phyloP scores from a whole-genome alignment of 257 asterid species.

The Jacaranda mimosifolia region DNA sequence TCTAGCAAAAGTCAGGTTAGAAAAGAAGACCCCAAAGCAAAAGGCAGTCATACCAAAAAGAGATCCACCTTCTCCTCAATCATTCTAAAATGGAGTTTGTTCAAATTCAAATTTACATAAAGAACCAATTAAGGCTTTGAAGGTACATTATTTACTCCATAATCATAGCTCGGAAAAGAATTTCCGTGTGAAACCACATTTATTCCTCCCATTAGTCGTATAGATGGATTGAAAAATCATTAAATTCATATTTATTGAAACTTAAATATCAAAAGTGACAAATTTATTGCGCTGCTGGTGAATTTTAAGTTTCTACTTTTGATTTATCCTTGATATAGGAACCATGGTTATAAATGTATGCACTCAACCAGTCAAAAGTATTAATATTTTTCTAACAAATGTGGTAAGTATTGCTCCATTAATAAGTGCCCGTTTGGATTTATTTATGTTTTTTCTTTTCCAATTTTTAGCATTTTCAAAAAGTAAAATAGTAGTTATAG shows the following conservation, averaged over 20 bases:
- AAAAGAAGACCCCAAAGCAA: conserved; percentile 44
- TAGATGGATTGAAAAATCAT: background rate
- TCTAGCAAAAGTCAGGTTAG: conserved; percentile 36
- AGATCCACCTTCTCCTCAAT: conserved; percentile 37
- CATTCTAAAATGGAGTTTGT: conserved; percentile 25
- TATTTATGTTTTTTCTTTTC: too few relatives aligned
- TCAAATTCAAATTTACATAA: conserved; percentile 44
- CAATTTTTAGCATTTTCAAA: background rate
- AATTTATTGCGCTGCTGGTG: background rate
- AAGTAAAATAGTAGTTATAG: too few relatives aligned
- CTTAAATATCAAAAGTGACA: background rate
- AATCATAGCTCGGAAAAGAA: conserved; percentile 5
- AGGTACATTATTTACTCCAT: conserved; percentile 13
- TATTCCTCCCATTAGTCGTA: background rate
- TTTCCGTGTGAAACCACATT: conserved; percentile 33
- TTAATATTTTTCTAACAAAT: background rate
- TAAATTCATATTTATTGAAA: background rate
- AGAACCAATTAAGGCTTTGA: conserved; percentile 34
- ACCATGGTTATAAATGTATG: background rate
- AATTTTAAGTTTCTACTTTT: background rate
- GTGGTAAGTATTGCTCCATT: background rate
- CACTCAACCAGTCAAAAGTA: background rate
- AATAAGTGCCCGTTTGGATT: too few relatives aligned
- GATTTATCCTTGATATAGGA: background rate
- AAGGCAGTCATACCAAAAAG: conserved; percentile 42